Evolutionary conservation across 2,329 filamentous ascomycete genomes (phyloP).

Genomic region (Scedosporium aurantiacum): DNA sequence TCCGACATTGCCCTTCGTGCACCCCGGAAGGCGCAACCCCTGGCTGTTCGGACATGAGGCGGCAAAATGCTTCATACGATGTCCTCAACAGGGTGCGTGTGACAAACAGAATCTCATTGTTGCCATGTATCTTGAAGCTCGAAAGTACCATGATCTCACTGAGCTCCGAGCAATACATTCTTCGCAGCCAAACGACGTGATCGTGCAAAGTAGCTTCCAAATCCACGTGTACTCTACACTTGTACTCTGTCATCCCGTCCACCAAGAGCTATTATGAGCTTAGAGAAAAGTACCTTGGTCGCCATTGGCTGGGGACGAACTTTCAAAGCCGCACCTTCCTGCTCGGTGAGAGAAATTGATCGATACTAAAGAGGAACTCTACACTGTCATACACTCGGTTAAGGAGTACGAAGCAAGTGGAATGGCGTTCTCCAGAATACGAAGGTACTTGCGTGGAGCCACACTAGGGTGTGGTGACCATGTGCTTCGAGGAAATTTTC

Average conservation of each 20-base stretch:
- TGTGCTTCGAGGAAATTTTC: conserved; percentile 1
- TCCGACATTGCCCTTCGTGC: background rate
- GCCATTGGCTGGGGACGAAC: background rate
- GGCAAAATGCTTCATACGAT: background rate
- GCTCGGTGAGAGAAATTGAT: background rate
- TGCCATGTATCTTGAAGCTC: background rate
- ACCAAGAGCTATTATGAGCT: background rate
- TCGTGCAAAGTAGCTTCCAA: background rate
- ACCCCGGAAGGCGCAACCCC: background rate
- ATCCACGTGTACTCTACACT: background rate
- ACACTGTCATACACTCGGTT: background rate
- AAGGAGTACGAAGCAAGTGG: background rate
- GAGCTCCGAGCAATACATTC: background rate
- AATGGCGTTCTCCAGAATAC: background rate
- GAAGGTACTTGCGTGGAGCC: background rate
- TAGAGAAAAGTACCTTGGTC: background rate
- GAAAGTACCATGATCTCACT: background rate
- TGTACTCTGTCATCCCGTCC: background rate
- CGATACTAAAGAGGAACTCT: background rate
- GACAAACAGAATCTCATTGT: background rate
- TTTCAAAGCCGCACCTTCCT: background rate
- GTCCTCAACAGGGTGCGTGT: background rate
- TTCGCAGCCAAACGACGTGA: background rate
- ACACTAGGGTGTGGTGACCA: background rate
- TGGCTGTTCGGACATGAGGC: background rate